These are phyloP conservation scores for Hypoxylon sp. DNA, from an alignment of 2,329 filamentous ascomycete species.

Conservation along the genomic window DNA sequence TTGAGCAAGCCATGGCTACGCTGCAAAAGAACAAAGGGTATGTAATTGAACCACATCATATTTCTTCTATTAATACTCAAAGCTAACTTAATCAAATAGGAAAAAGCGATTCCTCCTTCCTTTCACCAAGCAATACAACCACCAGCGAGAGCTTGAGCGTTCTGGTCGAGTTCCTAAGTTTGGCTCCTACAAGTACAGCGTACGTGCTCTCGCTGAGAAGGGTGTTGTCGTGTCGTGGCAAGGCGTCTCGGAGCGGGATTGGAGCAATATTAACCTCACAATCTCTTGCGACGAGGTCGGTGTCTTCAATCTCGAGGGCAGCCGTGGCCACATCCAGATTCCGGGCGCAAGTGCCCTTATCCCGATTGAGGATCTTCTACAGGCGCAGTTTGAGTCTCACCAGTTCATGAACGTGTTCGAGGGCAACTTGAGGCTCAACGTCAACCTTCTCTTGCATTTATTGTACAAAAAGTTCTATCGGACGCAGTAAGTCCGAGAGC, in stretches of 20 bases:
- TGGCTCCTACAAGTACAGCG: conserved; percentile 97
- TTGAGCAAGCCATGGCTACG: conserved; percentile 97
- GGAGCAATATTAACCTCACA: conserved; percentile 93
- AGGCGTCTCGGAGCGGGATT: conserved; percentile 84
- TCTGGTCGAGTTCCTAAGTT: conserved; percentile 96
- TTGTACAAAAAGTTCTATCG: conserved; percentile 99
- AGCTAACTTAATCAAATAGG: conserved; percentile 58
- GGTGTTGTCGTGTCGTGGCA: conserved; percentile 94
- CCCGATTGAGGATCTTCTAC: conserved; percentile 91
- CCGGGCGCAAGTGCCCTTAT: conserved; percentile 91
- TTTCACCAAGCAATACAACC: conserved; percentile 98
- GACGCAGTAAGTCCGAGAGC: conserved; percentile 64
- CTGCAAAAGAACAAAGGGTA: conserved; percentile 95
- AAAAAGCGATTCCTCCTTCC: conserved; percentile 95
- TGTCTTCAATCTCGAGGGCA: conserved; percentile 92
- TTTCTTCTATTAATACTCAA: conserved; percentile 1
- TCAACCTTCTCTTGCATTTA: conserved; percentile 95
- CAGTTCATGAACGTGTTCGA: conserved; percentile 98
- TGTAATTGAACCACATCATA: conserved; percentile 39
- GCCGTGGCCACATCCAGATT: conserved; percentile 92
- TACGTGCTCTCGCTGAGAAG: conserved; percentile 88
- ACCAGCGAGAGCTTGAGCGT: conserved; percentile 94
- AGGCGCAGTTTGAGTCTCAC: conserved; percentile 96
- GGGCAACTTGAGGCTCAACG: conserved; percentile 86
- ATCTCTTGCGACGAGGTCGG: conserved; percentile 95